A percentile compares a stretch with the other conserved stretches of the same genome.
phyloP scores from a whole-genome alignment of 768 basidiomycete species.

The Nidularia pulvinata region DNA sequence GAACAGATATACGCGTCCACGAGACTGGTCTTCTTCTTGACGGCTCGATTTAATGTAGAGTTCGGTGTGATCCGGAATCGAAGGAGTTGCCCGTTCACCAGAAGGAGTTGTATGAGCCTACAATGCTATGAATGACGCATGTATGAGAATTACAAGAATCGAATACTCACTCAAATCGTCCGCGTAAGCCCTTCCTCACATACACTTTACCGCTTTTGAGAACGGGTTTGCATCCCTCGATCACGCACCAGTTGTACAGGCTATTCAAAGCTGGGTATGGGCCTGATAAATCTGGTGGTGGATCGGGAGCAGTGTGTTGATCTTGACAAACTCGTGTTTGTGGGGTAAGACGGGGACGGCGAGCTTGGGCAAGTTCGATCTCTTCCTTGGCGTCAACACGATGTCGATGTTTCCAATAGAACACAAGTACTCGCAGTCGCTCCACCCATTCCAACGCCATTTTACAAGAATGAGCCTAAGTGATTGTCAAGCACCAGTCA shows the following conservation, averaged over 20 bases:
- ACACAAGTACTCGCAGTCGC: constrained; percentile 63
- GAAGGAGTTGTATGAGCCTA: constrained; percentile 71
- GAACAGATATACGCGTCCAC: constrained; percentile 83
- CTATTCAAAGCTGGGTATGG: constrained; percentile 57
- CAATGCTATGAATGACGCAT: constrained; percentile 3
- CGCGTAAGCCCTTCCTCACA: constrained; percentile 66
- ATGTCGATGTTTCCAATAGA: constrained; percentile 83
- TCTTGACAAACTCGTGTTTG: constrained; percentile 38
- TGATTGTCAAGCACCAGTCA: neutral
- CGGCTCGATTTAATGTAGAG: constrained; percentile 55
- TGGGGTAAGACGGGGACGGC: constrained; percentile 61
- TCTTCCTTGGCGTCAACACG: constrained; percentile 75
- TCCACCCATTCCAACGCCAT: constrained; percentile 87
- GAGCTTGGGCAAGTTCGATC: constrained; percentile 74
- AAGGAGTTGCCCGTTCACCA: constrained; percentile 76
- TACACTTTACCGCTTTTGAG: constrained; percentile 74
- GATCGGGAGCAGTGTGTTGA: constrained; percentile 45
- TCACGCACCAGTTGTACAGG: constrained; percentile 87
- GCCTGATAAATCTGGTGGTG: constrained; percentile 49
- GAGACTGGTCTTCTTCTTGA: constrained; percentile 56
- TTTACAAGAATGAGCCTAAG: constrained; percentile 60
- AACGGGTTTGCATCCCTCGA: constrained; percentile 79
- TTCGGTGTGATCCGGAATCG: constrained; percentile 65
- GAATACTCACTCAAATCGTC: constrained; percentile 83
- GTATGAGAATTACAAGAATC: neutral